Conservation (phyloP, 139 green algal genomes). For the Chlorella ohadii region DNA sequence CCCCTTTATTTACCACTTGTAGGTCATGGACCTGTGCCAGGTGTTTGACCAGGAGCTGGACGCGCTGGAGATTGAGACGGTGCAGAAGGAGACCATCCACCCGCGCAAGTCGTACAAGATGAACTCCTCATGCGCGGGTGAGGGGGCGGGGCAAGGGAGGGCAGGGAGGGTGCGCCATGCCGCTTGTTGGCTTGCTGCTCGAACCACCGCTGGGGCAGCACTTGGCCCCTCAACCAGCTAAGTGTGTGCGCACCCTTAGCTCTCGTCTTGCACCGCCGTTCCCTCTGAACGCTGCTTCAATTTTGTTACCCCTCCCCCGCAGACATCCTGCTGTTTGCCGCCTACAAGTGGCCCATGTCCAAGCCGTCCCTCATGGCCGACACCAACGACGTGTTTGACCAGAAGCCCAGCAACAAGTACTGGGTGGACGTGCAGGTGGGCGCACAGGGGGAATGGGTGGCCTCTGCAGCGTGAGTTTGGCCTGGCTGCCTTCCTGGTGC, state of each 20-base stretch:
- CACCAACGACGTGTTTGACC: conserved; percentile 93
- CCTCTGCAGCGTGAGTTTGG: not conserved
- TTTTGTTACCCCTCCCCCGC: conserved; percentile 53
- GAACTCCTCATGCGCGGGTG: conserved; percentile 71
- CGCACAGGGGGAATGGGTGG: conserved; percentile 61
- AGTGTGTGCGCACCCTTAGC: too few species aligned
- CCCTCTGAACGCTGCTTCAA: too few species aligned
- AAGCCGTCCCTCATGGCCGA: conserved; percentile 97
- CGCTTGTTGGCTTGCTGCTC: too few species aligned
- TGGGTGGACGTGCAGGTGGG: conserved; percentile 92
- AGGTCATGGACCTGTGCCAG: conserved; percentile 66
- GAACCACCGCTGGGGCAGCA: too few species aligned
- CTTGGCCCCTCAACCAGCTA: too few species aligned
- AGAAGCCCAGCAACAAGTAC: conserved; percentile 99
- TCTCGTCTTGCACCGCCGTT: too few species aligned
- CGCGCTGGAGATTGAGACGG: conserved; percentile 99
- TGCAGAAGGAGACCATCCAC: conserved; percentile 99
- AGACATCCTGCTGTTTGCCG: conserved; percentile 98
- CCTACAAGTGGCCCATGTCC: conserved; percentile 96
- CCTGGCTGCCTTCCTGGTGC: too few species aligned
- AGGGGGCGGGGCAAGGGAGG: not conserved
- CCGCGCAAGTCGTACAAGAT: conserved; percentile 98
- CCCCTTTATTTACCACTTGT: not conserved
- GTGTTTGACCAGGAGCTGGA: conserved; percentile 99
- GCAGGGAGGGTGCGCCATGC: too few species aligned